Base-by-base conservation (phyloP, 352 stramenopile genomes). In the Thalassiosira sp. region DNA sequence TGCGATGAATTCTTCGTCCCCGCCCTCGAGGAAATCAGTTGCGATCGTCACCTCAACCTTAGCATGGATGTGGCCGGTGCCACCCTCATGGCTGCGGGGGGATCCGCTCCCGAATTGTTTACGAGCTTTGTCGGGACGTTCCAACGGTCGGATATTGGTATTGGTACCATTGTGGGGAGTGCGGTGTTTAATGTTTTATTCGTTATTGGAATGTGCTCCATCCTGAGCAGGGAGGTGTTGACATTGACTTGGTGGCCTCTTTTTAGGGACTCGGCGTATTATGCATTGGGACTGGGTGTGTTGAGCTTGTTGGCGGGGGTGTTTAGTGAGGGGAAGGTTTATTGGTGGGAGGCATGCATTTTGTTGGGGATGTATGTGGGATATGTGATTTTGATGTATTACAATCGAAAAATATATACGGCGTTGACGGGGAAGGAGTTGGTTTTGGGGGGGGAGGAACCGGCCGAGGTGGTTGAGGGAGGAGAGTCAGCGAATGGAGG, bases 161-260 rank as follows among this genome's bases (percentile, higher is more conserved):
- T 95, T 72, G 91, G 92, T 57, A 96, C 92, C 13, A 95, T 96
- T 77, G 90, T 96, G 3, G 92, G 92, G 31, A 93, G 79, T 2
- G 92, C 91, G 2, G 86, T 94, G 33, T 96, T 96, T 73, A 96
- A 96, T 79, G 89, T 95, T 3, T 76, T 96, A 2, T 94, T 95
- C 64, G 91, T 96, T 15, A 94, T 95, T 69, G 92, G 77, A 35
- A 85, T 92, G 68, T 95, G 90, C 60, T 85, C 85, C 33, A 64
- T 94, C 20, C 73, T 86, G 25, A 73, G 68, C 13, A 84, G 82
- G 48, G 77, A 91, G 58, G 76, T 90, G 6, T 79, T 95, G 3
- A 60, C 42, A 5, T 76, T 95, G 24, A 94, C 86, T 0, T 94
- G 90, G 89, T 94, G 90, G 90, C 90, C 90, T 10, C 66, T 95